Evolutionary conservation across 352 stramenopile species (phyloP).

Genomic region (Plasmopara halstedii): DNA sequence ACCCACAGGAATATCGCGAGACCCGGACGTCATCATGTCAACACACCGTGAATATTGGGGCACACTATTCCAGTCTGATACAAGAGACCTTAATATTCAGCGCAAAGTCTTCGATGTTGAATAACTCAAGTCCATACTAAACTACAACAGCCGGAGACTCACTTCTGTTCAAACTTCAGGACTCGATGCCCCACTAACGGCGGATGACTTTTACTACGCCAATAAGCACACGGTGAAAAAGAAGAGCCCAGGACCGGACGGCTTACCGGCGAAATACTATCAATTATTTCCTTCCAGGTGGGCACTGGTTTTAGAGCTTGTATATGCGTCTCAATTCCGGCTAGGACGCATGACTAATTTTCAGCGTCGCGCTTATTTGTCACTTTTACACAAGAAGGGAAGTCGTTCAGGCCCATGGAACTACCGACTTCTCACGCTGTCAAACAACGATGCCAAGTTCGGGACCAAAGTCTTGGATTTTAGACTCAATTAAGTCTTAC

Average conservation of each 20-base stretch:
- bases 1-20: background rate
- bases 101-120: background rate
- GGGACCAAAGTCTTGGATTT: background rate
- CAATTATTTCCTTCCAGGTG: background rate
- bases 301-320: background rate
- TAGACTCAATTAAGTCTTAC: background rate
- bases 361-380: background rate
- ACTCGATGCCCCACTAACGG: background rate
- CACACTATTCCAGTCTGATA: slow-evolving; percentile 1
- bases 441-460: background rate
- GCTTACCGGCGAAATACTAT: background rate
- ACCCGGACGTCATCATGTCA: background rate
- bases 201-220: background rate
- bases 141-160: background rate
- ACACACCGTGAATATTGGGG: slow-evolving; percentile 2
- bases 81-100: background rate
- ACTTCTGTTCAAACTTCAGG: background rate
- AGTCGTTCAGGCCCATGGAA: background rate
- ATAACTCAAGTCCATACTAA: background rate
- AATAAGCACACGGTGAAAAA: background rate
- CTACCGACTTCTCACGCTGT: background rate
- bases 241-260: background rate
- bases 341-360: background rate
- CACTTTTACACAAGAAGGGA: background rate
- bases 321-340: background rate